Conservation (phyloP, 129 eudicot genomes). For the Chrysanthemum lavandulifolium region DNA sequence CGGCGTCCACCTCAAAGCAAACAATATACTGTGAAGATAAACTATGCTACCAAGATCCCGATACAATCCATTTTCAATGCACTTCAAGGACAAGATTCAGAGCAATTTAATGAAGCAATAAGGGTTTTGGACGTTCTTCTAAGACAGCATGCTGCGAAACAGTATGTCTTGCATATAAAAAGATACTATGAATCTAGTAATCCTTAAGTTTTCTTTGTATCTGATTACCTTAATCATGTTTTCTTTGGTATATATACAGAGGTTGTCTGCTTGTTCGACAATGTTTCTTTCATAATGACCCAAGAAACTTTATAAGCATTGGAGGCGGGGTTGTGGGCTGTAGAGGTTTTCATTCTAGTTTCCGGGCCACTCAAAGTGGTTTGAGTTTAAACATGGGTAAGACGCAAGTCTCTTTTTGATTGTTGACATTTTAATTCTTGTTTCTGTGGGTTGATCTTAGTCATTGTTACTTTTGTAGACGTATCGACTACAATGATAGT, state of each 20-base stretch:
- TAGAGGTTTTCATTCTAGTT: slow-evolving; percentile 88
- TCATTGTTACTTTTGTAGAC: slow-evolving; percentile 35
- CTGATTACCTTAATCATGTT: background rate
- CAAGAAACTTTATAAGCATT: slow-evolving; percentile 47
- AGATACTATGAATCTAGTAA: background rate
- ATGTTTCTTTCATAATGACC: slow-evolving; percentile 77
- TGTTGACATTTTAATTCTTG: background rate
- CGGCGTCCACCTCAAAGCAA: slow-evolving; percentile 38
- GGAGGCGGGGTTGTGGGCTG: slow-evolving; percentile 91
- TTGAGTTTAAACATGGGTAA: slow-evolving; percentile 78
- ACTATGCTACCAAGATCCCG: slow-evolving; percentile 81
- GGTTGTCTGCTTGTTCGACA: slow-evolving; percentile 91
- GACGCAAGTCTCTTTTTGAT: background rate
- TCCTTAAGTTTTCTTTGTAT: background rate
- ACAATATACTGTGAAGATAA: slow-evolving; percentile 61
- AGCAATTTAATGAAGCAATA: slow-evolving; percentile 75
- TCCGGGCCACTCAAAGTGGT: slow-evolving; percentile 82
- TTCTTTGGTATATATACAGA: slow-evolving; percentile 38
- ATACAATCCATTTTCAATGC: slow-evolving; percentile 78
- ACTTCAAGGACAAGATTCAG: slow-evolving; percentile 72
- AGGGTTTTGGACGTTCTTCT: slow-evolving; percentile 81
- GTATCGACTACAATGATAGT: slow-evolving; percentile 76
- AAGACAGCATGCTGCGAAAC: slow-evolving; percentile 93
- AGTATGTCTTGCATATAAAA: slow-evolving; percentile 44
- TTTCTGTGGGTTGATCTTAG: background rate